Evolutionary conservation across 805 yeast species (phyloP).

Genomic region (Dipodascus geniculatus): DNA sequence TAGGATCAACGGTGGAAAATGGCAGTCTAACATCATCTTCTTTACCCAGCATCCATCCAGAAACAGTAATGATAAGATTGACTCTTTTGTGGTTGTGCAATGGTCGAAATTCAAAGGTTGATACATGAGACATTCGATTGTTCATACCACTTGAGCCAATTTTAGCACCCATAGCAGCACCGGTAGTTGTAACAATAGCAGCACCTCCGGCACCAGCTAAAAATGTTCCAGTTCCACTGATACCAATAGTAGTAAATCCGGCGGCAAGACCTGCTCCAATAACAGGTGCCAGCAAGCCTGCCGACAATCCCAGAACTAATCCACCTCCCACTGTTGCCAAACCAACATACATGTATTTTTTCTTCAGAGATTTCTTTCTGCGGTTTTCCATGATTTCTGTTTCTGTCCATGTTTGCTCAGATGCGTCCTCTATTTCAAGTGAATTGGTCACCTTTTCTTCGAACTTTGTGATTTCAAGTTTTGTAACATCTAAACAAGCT

Average conservation of each 20-base stretch:
- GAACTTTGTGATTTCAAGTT: conserved; percentile 73
- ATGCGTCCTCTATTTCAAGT: conserved; percentile 73
- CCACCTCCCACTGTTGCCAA: conserved; percentile 96
- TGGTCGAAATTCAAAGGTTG: conserved; percentile 89
- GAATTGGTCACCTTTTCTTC: conserved; percentile 87
- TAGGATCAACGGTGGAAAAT: conserved; percentile 92
- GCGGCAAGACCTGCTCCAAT: conserved; percentile 98
- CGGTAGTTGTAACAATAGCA: conserved; percentile 83
- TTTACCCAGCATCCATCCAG: conserved; percentile 97
- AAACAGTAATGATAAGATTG: conserved; percentile 74
- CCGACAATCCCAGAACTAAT: conserved; percentile 84
- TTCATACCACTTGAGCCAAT: conserved; percentile 82
- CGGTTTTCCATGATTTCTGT: conserved; percentile 55
- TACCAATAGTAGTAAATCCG: conserved; percentile 89
- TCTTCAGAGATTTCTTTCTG: conserved; percentile 48
- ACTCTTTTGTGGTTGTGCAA: conserved; percentile 83
- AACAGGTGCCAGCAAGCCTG: conserved; percentile 92
- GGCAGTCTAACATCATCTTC: conserved; percentile 95
- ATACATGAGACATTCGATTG: conserved; percentile 78
- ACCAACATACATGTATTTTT: conserved; percentile 77
- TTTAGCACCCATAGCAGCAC: conserved; percentile 81
- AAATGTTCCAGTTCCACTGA: conserved; percentile 85
- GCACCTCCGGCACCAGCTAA: conserved; percentile 97
- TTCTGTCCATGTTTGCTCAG: conserved; percentile 71
- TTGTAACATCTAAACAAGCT: conserved; percentile 39